These are phyloP conservation scores for Trypanosoma grayi DNA, from an alignment of 208 protist species.

Conservation along the genomic window DNA sequence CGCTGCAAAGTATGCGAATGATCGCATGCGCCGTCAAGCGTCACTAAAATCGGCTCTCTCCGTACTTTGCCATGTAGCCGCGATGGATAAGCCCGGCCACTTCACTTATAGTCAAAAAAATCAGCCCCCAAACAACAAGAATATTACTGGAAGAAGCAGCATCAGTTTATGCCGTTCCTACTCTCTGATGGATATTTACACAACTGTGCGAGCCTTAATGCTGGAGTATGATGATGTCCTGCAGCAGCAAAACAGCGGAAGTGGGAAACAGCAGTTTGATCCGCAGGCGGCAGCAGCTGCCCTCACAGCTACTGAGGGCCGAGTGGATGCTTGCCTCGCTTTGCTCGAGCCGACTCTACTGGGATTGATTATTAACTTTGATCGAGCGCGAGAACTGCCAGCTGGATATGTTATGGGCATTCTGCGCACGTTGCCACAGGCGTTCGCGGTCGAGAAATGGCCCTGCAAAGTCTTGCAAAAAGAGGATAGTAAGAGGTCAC, in stretches of 20 bases:
- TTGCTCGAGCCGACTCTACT: slow-evolving; percentile 19
- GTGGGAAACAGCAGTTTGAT: slow-evolving; percentile 2
- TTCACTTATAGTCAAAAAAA: slow-evolving; percentile 23
- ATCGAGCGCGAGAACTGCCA: slow-evolving; percentile 6
- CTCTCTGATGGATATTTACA: slow-evolving; percentile 27
- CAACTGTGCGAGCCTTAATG: slow-evolving; percentile 18
- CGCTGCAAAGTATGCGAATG: background rate
- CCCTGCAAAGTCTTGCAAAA: slow-evolving; percentile 35
- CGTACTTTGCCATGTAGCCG: slow-evolving; percentile 49
- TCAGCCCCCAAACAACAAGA: background rate
- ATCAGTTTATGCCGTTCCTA: background rate
- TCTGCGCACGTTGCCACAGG: slow-evolving; percentile 11
- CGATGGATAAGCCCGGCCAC: slow-evolving; percentile 30
- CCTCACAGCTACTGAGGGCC: slow-evolving; percentile 1
- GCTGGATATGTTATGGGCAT: slow-evolving; percentile 28
- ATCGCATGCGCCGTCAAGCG: slow-evolving; percentile 7
- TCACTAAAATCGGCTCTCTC: slow-evolving; percentile 41
- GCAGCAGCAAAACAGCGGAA: background rate
- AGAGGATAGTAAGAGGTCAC: background rate
- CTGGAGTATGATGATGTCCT: slow-evolving; percentile 28
- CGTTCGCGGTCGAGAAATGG: slow-evolving; percentile 40
- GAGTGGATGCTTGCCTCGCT: slow-evolving; percentile 13
- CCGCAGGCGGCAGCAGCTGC: background rate
- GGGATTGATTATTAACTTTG: slow-evolving; percentile 19
- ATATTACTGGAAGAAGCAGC: background rate